These are phyloP conservation scores for Selaginella tamariscina DNA, from an alignment of 75 land plant genomes.

Conservation along the genomic window DNA sequence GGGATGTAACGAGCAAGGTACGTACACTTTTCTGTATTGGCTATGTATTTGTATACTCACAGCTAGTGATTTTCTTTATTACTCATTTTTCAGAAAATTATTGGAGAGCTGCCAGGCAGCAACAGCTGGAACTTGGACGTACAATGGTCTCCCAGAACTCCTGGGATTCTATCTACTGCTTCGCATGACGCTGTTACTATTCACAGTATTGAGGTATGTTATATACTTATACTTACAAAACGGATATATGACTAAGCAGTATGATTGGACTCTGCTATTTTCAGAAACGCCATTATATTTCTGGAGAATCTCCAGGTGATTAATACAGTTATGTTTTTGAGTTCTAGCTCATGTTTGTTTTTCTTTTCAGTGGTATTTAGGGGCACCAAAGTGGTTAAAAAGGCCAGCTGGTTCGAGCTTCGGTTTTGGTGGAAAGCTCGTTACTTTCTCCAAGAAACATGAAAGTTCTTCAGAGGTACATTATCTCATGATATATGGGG, in stretches of 20 bases:
- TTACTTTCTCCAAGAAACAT: slow-evolving; percentile 42
- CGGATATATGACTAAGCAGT: too few relatives aligned
- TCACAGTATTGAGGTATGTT: slow-evolving; percentile 80
- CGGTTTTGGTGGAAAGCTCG: slow-evolving; percentile 97
- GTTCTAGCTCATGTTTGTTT: background rate
- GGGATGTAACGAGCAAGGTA: slow-evolving; percentile 94
- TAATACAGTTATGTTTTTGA: background rate
- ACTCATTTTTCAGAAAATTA: slow-evolving; percentile 35
- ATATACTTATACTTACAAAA: too few relatives aligned
- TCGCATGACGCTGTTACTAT: slow-evolving; percentile 89
- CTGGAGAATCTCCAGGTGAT: background rate
- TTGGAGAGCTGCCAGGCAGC: slow-evolving; percentile 72
- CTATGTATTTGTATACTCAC: background rate
- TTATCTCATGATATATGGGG: too few relatives aligned
- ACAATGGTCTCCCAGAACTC: slow-evolving; percentile 90
- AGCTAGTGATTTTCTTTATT: background rate
- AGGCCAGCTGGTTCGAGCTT: slow-evolving; percentile 70
- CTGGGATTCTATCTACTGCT: slow-evolving; percentile 90
- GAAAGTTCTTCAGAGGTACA: slow-evolving; percentile 41
- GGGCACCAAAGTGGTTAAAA: slow-evolving; percentile 93
- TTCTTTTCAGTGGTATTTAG: slow-evolving; percentile 37
- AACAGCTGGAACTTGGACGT: slow-evolving; percentile 92
- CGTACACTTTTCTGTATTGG: background rate
- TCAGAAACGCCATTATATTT: too few relatives aligned
- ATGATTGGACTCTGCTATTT: too few relatives aligned